Evolutionary conservation across 352 stramenopile genomes (phyloP).

Genomic region (Thalassiosira livingstoniorum): DNA sequence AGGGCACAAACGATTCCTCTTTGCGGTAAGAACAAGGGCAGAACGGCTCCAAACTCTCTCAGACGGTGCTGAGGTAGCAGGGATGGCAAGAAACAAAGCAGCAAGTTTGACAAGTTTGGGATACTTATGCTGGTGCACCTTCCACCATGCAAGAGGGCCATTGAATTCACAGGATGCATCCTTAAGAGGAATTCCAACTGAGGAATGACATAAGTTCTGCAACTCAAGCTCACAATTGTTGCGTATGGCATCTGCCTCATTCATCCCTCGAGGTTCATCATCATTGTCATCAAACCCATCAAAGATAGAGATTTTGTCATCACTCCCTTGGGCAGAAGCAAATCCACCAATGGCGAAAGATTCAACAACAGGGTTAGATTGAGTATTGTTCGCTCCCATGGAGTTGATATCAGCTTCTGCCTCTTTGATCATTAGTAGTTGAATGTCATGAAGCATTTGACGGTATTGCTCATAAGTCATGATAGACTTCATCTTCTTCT

Average conservation of each 20-base stretch:
- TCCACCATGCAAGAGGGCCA: background rate
- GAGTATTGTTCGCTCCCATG: no score
- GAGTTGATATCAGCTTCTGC: no score
- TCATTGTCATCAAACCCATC: background rate
- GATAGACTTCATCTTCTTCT: background rate
- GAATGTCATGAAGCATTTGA: background rate
- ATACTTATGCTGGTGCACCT: background rate
- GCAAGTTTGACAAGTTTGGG: background rate
- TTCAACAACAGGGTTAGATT: no score
- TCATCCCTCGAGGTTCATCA: background rate
- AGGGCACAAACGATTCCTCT: background rate
- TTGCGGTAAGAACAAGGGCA: background rate
- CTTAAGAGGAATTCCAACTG: background rate
- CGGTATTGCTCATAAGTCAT: background rate
- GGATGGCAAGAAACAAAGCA: slow-evolving; percentile 5
- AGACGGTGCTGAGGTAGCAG: slow-evolving; percentile 11
- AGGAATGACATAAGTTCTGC: background rate
- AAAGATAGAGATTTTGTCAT: no score
- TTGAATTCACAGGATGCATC: background rate
- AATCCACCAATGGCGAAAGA: no score
- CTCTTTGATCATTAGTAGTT: background rate
- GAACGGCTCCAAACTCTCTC: slow-evolving; percentile 6
- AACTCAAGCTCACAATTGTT: background rate
- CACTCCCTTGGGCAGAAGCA: no score
- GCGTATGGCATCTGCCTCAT: background rate